These are phyloP conservation scores for Penicillium cosmopolitanum DNA, from an alignment of 495 filamentous ascomycete genomes.

Conservation along the genomic window DNA sequence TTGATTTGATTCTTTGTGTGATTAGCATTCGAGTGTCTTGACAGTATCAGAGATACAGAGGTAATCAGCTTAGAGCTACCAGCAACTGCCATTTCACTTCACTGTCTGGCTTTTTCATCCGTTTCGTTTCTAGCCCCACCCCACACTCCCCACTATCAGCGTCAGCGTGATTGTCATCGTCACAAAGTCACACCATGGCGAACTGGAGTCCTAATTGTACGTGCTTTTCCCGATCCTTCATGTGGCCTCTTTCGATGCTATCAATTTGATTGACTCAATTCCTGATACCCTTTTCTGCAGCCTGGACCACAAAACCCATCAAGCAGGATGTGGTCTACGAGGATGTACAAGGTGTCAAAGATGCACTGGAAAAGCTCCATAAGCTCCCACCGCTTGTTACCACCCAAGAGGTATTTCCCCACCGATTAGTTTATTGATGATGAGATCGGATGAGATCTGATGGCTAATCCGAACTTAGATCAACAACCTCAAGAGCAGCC, in stretches of 20 bases:
- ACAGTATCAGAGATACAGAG: not conserved
- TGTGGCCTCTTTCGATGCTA: not conserved
- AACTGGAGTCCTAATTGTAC: conserved; percentile 43
- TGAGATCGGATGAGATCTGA: not conserved
- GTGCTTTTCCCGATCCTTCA: conserved; percentile 6
- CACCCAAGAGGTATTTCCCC: conserved; percentile 62
- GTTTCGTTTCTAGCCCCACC: not conserved
- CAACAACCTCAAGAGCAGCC: conserved; percentile 68
- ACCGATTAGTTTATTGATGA: not conserved
- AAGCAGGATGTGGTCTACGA: conserved; percentile 87
- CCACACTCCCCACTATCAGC: not conserved
- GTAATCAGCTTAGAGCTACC: no score
- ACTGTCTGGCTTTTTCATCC: not conserved
- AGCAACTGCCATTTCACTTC: not conserved
- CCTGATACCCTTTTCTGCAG: conserved; percentile 33
- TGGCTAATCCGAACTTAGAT: conserved; percentile 55
- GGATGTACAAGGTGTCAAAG: conserved; percentile 63
- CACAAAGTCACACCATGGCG: conserved; percentile 24
- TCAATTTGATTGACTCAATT: not conserved
- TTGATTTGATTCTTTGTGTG: conserved; percentile 3
- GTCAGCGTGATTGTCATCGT: conserved; percentile 11
- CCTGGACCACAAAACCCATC: conserved; percentile 90
- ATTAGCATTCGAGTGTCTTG: not conserved
- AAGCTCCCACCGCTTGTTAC: conserved; percentile 88
- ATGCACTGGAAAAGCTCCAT: conserved; percentile 70